These are phyloP conservation scores for Crithidia sp. DNA, from an alignment of 208 protist genomes.

Conservation along the genomic window DNA sequence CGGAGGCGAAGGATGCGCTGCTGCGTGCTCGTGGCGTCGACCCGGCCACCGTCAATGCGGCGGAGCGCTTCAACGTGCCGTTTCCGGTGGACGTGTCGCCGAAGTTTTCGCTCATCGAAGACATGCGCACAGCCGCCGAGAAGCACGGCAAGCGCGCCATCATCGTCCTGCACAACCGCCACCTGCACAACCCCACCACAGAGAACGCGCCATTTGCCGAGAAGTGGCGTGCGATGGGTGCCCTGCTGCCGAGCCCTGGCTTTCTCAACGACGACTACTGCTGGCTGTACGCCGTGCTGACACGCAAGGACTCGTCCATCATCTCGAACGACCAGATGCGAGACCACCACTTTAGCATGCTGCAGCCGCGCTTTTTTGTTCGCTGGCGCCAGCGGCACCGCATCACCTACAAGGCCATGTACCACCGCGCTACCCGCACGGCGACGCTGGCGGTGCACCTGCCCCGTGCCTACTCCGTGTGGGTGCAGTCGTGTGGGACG, in stretches of 20 bases:
- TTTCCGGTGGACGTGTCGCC: slow-evolving; percentile 87
- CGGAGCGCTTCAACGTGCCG: slow-evolving; percentile 54
- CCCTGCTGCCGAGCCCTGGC: slow-evolving; percentile 63
- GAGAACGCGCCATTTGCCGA: slow-evolving; percentile 47
- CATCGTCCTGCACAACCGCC: slow-evolving; percentile 81
- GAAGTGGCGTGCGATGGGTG: slow-evolving; percentile 45
- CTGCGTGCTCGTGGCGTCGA: slow-evolving; percentile 56
- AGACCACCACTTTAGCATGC: slow-evolving; percentile 82
- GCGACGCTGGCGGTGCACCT: slow-evolving; percentile 44
- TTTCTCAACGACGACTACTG: slow-evolving; percentile 92
- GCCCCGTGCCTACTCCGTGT: slow-evolving; percentile 71
- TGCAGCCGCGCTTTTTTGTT: slow-evolving; percentile 81
- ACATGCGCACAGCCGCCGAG: slow-evolving; percentile 49
- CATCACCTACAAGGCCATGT: slow-evolving; percentile 77
- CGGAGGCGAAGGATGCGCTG: slow-evolving; percentile 61
- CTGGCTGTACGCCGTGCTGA: slow-evolving; percentile 79
- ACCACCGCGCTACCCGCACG: slow-evolving; percentile 35
- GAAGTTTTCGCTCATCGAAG: slow-evolving; percentile 84
- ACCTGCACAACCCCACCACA: slow-evolving; percentile 25
- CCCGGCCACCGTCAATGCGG: slow-evolving; percentile 36
- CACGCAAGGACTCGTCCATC: slow-evolving; percentile 49
- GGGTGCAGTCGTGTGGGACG: slow-evolving; percentile 62
- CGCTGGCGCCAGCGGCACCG: slow-evolving; percentile 85
- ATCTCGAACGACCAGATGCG: slow-evolving; percentile 89
- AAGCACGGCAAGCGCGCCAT: slow-evolving; percentile 51